phyloP scores from a whole-genome alignment of 805 yeast genomes.

The Ogataea zsoltii region DNA sequence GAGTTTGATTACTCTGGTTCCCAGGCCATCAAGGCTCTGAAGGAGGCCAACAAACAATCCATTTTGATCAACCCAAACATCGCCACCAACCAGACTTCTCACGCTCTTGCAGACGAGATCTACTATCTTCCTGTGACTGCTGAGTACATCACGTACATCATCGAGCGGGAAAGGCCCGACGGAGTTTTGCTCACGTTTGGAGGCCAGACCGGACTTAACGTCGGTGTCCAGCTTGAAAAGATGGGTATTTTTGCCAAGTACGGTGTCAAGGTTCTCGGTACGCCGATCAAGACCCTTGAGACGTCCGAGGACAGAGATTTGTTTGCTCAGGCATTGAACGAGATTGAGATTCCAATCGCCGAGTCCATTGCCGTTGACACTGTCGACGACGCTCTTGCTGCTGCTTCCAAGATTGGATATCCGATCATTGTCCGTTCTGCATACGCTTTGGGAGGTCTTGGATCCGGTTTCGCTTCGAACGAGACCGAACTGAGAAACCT shows the following conservation, averaged over 20 bases:
- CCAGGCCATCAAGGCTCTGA: conserved; percentile 94
- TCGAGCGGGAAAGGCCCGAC: conserved; percentile 95
- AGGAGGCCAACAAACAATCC: conserved; percentile 83
- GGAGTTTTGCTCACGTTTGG: conserved; percentile 96
- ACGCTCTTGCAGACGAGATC: conserved; percentile 91
- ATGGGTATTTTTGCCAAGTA: conserved; percentile 92
- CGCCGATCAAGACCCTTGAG: conserved; percentile 93
- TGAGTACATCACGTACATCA: conserved; percentile 91
- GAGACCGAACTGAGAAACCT: conserved; percentile 80
- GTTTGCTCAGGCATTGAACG: conserved; percentile 92
- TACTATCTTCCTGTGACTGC: conserved; percentile 96
- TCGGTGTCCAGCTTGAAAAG: conserved; percentile 91
- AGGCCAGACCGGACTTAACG: conserved; percentile 97
- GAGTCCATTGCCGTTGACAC: conserved; percentile 94
- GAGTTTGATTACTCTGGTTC: conserved; percentile 97
- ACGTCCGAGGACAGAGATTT: conserved; percentile 98
- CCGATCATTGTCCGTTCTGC: conserved; percentile 98
- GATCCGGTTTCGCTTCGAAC: conserved; percentile 93
- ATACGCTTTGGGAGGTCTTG: conserved; percentile 94
- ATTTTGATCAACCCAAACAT: conserved; percentile 93
- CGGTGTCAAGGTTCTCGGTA: conserved; percentile 93
- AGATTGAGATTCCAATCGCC: conserved; percentile 94
- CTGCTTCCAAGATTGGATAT: conserved; percentile 86
- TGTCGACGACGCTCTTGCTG: conserved; percentile 88
- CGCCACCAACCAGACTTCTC: conserved; percentile 96